These are phyloP conservation scores for Silene noctiflora DNA, from an alignment of 179 eudicot genomes.

Conservation along the genomic window DNA sequence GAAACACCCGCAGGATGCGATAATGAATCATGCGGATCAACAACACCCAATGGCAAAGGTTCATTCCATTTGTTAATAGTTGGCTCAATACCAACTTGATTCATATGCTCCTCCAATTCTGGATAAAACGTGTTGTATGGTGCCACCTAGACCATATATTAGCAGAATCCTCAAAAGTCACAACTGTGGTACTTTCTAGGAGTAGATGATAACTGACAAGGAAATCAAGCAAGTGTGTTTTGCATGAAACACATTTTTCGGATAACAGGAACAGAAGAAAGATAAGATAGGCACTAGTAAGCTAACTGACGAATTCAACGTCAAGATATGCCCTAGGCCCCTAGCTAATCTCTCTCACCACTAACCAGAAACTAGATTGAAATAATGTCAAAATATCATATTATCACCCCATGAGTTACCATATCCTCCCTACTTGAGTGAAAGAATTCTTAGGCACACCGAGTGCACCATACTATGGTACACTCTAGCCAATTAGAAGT, in stretches of 20 bases:
- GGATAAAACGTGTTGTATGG: conserved; percentile 91
- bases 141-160: conserved; percentile 51
- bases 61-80: conserved; percentile 73
- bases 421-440: too few relatives aligned
- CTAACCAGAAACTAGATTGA: too few relatives aligned
- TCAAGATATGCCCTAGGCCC: neutral
- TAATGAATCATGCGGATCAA: conserved; percentile 95
- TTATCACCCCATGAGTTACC: too few relatives aligned
- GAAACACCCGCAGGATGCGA: conserved; percentile 98
- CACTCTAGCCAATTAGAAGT: too few relatives aligned
- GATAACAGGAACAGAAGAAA: neutral
- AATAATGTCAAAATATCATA: too few relatives aligned
- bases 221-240: neutral
- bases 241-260: neutral
- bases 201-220: conserved; percentile 15
- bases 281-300: neutral
- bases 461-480: too few relatives aligned
- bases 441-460: too few relatives aligned
- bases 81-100: conserved; percentile 69
- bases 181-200: conserved; percentile 2
- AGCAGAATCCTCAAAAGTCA: conserved; percentile 7
- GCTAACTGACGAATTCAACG: neutral
- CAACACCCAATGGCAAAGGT: conserved; percentile 73
- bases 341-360: too few relatives aligned
- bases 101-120: conserved; percentile 87